Evolutionary conservation across 2,329 filamentous ascomycete species (phyloP).

Genomic region (Paradendryphiella salina): DNA sequence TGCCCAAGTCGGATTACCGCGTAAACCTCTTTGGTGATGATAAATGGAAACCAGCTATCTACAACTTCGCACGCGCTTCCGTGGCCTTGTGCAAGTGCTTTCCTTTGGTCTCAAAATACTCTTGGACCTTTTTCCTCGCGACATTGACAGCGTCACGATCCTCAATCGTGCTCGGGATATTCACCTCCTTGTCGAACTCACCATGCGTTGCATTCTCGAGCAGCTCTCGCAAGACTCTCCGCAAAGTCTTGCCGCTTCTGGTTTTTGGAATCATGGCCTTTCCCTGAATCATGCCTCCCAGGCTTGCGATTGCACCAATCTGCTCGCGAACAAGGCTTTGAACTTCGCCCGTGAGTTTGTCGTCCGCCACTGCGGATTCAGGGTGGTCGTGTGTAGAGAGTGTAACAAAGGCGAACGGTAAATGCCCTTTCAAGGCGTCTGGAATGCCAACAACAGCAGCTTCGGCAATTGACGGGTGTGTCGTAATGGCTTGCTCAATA

Average conservation of each 20-base stretch:
- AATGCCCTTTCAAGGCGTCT: conserved; percentile 82
- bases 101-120: conserved; percentile 68
- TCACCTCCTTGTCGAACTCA: conserved; percentile 71
- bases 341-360: conserved; percentile 63
- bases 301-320: conserved; percentile 82
- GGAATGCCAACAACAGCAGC: conserved; percentile 85
- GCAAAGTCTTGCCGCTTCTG: conserved; percentile 84
- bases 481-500: conserved; percentile 88
- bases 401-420: conserved; percentile 87
- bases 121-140: conserved; percentile 69
- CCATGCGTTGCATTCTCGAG: conserved; percentile 79
- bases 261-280: conserved; percentile 90
- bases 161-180: conserved; percentile 82
- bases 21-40: neutral
- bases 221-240: conserved; percentile 79
- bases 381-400: conserved; percentile 58
- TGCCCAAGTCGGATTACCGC: no score
- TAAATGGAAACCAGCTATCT: neutral
- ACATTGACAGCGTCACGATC: conserved; percentile 74
- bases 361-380: conserved; percentile 55
- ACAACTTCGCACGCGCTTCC: conserved; percentile 53
- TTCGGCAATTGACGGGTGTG: conserved; percentile 77
- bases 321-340: conserved; percentile 74
- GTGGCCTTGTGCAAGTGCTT: conserved; percentile 45
- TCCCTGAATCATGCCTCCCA: conserved; percentile 85